Percentiles rank a stretch among this genome's conserved stretches.
phyloP scores from a whole-genome alignment of 164 flowering plant genomes.

The Magnolia officinalis region DNA sequence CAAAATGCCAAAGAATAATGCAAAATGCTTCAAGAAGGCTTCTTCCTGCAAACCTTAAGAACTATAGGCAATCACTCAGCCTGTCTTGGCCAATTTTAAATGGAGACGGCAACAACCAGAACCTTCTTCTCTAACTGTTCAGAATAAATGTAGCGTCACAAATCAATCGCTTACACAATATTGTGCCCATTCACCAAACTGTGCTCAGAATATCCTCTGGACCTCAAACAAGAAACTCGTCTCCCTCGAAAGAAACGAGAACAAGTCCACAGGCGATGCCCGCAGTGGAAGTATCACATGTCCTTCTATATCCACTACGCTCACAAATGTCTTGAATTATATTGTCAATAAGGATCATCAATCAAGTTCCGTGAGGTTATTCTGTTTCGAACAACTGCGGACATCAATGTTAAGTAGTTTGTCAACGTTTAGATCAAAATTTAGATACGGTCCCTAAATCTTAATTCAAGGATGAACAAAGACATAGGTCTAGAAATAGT shows the following conservation, averaged over 20 bases:
- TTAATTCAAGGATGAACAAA: neutral
- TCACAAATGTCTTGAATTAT: neutral
- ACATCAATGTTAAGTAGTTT: too few relatives aligned
- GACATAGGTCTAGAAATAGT: neutral
- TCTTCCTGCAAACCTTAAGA: slow-evolving; percentile 3
- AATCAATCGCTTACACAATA: too few relatives aligned
- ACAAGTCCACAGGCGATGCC: neutral
- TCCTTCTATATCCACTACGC: neutral
- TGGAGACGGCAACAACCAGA: neutral
- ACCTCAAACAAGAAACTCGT: neutral
- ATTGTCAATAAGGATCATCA: neutral
- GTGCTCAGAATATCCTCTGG: neutral
- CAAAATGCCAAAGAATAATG: slow-evolving; percentile 14
- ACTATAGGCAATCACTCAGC: slow-evolving; percentile 5
- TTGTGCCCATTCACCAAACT: neutral
- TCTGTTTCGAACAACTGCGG: neutral
- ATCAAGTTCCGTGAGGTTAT: neutral
- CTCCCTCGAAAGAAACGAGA: neutral
- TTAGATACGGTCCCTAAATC: neutral
- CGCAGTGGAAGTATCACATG: neutral
- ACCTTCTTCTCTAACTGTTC: neutral
- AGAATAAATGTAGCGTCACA: neutral
- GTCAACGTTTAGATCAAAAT: neutral
- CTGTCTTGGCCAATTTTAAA: neutral
- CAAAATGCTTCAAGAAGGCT: slow-evolving; percentile 15